phyloP scores from a whole-genome alignment of 192 early-diverging fungal genomes.

The Chytriomyces confervae region DNA sequence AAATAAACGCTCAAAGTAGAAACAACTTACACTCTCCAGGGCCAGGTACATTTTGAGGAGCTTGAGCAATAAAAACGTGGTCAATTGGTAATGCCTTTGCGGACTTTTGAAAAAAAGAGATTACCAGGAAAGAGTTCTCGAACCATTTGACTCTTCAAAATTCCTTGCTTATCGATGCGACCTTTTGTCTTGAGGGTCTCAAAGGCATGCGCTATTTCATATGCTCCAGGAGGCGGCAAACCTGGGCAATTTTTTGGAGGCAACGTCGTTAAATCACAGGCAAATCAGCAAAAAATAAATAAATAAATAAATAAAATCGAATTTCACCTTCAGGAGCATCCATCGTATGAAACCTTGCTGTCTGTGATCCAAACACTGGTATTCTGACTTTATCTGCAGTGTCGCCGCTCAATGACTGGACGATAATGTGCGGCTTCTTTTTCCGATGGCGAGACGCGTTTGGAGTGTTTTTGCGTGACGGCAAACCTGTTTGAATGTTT shows the following conservation, averaged over 20 bases:
- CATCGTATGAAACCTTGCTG: constrained; percentile 49
- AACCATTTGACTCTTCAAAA: constrained; percentile 41
- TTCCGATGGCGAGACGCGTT: background rate
- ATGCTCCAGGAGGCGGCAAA: constrained; percentile 61
- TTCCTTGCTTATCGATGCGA: constrained; percentile 39
- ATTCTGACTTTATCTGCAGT: constrained; percentile 48
- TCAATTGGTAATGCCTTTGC: background rate
- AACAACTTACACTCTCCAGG: constrained; percentile 54
- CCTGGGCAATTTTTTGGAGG: background rate
- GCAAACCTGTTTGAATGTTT: constrained; percentile 24
- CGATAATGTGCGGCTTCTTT: constrained; percentile 14
- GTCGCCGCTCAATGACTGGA: constrained; percentile 21
- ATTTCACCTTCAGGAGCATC: constrained; percentile 20
- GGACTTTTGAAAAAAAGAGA: no score
- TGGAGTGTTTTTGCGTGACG: constrained; percentile 28
- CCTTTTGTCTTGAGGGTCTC: constrained; percentile 47
- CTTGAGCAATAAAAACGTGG: background rate
- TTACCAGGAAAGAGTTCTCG: constrained; percentile 56
- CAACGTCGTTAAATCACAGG: background rate
- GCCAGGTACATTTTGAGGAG: constrained; percentile 43
- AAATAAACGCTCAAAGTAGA: no score
- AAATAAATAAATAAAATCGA: background rate
- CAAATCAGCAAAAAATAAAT: background rate
- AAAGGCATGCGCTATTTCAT: constrained; percentile 54
- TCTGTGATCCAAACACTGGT: constrained; percentile 64